Base-by-base conservation (phyloP, 176 grass and related monocot genomes). In the Phragmites australis region DNA sequence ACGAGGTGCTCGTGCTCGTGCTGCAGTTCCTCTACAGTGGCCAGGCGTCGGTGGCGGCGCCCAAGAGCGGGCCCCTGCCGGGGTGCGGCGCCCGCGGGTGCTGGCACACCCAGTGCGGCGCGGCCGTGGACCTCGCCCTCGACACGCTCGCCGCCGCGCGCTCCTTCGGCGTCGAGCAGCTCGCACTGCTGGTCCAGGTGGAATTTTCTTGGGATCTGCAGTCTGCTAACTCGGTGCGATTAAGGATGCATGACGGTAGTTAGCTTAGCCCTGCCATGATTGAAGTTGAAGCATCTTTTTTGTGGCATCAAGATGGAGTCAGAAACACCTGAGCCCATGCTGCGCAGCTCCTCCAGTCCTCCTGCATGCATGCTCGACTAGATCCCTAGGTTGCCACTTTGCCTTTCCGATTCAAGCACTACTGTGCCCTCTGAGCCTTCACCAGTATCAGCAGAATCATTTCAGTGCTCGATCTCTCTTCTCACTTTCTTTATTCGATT, bases 21-120 rank as follows among this genome's bases (percentile, higher is more conserved):
- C 88, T 99, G 22, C 97, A 99, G 90, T 99, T 95, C 75, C 87
- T 99, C 2, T 99, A 99, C 93, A 99, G 97, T 61, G 97, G 97
- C 10, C 97, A 99, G 86, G 93, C 90, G 6, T 93, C 97, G 0
- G 87, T 96, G 17, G 81, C 92, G 22, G 89, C 97, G 21, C 96
- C 90, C 23, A 95, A 93, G 82, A 94, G 93, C 68, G 97, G 93
- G 52, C 92, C 93, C 57, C 77, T 70, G 16, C 75, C 84, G 0
- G 84, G 77, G 2, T 80, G 87, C 84, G 84, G 84, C 60, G 67
- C 81, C 17, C 68, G 81, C 39, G 88, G 88, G 4, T 90, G 88
- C 83, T 90, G 88, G 83, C 84, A 81, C 81, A 88, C 85, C 51
- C 51, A 66, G 0, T 88, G 78, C 60, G 72, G 81, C 77, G 82